A percentile compares a stretch with the other conserved stretches of the same genome.
These are phyloP conservation scores for Panicum miliaceum DNA, from an alignment of 176 grass and related monocot genomes.

Conservation along the genomic window DNA sequence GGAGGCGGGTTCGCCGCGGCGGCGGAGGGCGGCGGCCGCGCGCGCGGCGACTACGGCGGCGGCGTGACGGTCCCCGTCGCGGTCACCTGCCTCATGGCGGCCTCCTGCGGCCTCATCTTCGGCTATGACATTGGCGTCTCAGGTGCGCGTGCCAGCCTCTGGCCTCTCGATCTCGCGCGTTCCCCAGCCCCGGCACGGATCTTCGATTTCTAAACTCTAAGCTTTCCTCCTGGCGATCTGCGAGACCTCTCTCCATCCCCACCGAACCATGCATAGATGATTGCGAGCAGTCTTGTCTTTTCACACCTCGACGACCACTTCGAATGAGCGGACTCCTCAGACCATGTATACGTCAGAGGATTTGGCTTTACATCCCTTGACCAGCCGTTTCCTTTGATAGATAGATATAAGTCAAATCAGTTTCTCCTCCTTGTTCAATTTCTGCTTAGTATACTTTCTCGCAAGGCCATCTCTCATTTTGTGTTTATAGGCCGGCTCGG, in stretches of 20 bases:
- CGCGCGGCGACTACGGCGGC: constrained; percentile 30
- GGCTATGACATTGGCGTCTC: constrained; percentile 61
- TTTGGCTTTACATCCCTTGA: neutral
- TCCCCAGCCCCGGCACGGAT: too few species aligned
- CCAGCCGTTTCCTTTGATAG: neutral
- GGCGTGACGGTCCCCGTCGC: constrained; percentile 42
- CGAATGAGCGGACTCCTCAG: neutral
- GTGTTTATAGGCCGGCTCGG: neutral
- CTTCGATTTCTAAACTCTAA: too few species aligned
- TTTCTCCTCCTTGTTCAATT: neutral
- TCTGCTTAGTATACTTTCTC: neutral
- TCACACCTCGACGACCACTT: neutral
- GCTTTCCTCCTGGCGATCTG: neutral
- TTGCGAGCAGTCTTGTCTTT: neutral
- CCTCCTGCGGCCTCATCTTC: constrained; percentile 62
- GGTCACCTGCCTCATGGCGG: constrained; percentile 55
- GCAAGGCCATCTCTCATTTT: neutral
- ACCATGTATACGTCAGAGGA: neutral
- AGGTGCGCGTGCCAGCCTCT: neutral
- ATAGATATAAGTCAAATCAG: neutral
- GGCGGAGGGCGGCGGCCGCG: neutral
- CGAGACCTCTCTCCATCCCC: neutral
- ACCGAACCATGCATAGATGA: too few species aligned
- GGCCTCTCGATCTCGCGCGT: neutral
- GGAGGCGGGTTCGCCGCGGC: neutral